Base-by-base conservation (phyloP, 1,284 basidiomycete species). In the Cronartium quercuum region DNA sequence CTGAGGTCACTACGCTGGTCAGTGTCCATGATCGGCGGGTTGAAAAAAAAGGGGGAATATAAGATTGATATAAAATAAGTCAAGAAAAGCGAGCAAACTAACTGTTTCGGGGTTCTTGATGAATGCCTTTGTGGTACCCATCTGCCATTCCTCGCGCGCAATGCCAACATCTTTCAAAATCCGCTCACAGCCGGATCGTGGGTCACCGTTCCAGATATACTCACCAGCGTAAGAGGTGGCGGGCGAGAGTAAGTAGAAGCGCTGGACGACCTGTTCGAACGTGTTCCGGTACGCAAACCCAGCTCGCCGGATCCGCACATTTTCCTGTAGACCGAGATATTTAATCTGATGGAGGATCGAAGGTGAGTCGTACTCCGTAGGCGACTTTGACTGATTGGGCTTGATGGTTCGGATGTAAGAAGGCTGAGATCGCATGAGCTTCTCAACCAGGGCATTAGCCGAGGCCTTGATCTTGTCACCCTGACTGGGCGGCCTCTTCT, bases 371-470 rank as follows among this genome's bases (percentile, higher is more conserved):
- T 96, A 98, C 84, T 99, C 96, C 6, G 88, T 87, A 1, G 89
- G 83, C 78, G 92, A 95, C 75, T 95, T 90, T 82, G 98, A 96
- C 85, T 97, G 91, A 82, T 99, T 99, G 12, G 96, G 92, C 83
- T 99, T 99, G 85, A 99, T 98, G 4, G 96, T 98, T 77, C 96
- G 91, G 78, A 99, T 99, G 83, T 99, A 99, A 29, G 93, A 94
- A 0, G 96, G 96, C 82, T 94, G 94, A 40, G 93, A 91, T 77
- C 89, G 91, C 92, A 94, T 95, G 76, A 97, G 84, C 81, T 95
- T 96, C 21, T 96, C 92, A 15, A 99, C 96, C 37, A 99, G 87
- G 9, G 92, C 92, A 77, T 92, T 90, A 44, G 96, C 96, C 34
- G 94, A 96, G 76, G 85, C 83, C 90, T 94, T 98, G 83, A 99